Conservation (phyloP, 2,329 filamentous ascomycete species). For the Escovopsis sp. region DNA sequence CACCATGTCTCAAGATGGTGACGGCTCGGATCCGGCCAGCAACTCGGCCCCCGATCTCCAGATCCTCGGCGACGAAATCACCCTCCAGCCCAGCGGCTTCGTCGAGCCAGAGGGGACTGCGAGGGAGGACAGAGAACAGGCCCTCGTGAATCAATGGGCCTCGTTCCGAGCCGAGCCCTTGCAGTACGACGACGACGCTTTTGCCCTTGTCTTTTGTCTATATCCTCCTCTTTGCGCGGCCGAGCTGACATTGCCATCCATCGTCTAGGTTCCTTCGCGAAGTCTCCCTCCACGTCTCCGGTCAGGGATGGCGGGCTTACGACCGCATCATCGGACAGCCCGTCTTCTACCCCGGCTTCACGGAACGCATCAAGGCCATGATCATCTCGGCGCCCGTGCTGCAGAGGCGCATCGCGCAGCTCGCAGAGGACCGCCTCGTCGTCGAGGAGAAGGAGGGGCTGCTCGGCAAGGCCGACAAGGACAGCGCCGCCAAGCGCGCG, state of each 20-base stretch:
- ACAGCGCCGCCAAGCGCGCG: conserved; percentile 34
- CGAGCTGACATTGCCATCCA: conserved; percentile 5
- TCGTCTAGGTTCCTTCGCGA: conserved; percentile 70
- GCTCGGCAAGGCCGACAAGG: conserved; percentile 39
- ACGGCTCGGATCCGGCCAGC: conserved; percentile 15
- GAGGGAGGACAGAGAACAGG: conserved; percentile 45
- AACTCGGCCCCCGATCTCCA: conserved; percentile 58
- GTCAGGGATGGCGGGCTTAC: conserved; percentile 90
- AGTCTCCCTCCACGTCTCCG: conserved; percentile 83
- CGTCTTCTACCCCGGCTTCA: conserved; percentile 85
- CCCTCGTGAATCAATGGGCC: conserved; percentile 68
- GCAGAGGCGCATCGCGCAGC: conserved; percentile 55
- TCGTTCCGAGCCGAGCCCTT: conserved; percentile 63
- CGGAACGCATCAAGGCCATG: conserved; percentile 70
- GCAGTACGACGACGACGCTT: conserved; percentile 26
- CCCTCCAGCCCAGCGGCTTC: conserved; percentile 58
- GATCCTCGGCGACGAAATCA: conserved; percentile 60
- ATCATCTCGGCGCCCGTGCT: conserved; percentile 66
- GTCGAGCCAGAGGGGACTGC: conserved; percentile 34
- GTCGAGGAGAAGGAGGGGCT: conserved; percentile 66
- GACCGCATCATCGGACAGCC: conserved; percentile 81
- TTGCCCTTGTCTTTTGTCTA: not conserved
- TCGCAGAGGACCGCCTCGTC: conserved; percentile 59
- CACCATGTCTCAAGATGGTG: conserved; percentile 18
- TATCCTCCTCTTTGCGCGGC: not conserved